Base-by-base conservation (phyloP, 352 stramenopile genomes). In the Globisporangium recalcitrans region DNA sequence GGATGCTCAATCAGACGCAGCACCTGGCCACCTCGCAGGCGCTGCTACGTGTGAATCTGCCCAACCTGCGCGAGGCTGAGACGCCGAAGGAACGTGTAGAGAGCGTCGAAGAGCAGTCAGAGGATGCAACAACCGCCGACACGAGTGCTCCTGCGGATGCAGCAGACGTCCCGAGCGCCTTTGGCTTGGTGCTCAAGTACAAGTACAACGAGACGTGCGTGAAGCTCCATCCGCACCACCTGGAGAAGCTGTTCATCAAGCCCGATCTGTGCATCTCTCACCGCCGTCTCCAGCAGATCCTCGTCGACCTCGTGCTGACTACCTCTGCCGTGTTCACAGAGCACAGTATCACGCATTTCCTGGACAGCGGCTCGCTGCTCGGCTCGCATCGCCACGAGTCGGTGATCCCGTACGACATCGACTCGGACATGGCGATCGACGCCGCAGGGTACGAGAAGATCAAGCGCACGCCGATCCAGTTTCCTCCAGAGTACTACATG, bases 361-460 rank as follows among this genome's bases (percentile, higher is more conserved):
- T 76, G 26, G 68, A 75, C 51, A 71, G 63, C 21, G 69, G 71
- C 34, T 68, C 68, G 24, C 58, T 76, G 2, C 60, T 73, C 4
- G 71, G 68, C 26, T 36, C 71, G 13, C 49, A 67, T 26, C 71
- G 69, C 19, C 52, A 74, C 54, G 63, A 69, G 24, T 51, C 46
- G 6, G 24, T 78, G 13, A 72, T 76, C 22, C 66, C 63, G 1
- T 72, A 64, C 48, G 68, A 78, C 54, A 42, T 73, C 11, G 68
- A 75, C 61, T 67, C 55, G 21, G 71, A 75, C 56, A 51, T 73
- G 21, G 63, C 36, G n/a, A 74, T 76, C 34, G 60, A 70, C 29
- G 55, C 27, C 2, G 26, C 9, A 3, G 62, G 52, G 0, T 65
- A 73, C 38, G 27, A 58, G 10, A 63, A 58, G 19, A 42, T 78